A percentile compares a stretch with the other conserved stretches of the same genome.
phyloP scores from a whole-genome alignment of 192 early-diverging fungal genomes.

The Coemansia sp. region DNA sequence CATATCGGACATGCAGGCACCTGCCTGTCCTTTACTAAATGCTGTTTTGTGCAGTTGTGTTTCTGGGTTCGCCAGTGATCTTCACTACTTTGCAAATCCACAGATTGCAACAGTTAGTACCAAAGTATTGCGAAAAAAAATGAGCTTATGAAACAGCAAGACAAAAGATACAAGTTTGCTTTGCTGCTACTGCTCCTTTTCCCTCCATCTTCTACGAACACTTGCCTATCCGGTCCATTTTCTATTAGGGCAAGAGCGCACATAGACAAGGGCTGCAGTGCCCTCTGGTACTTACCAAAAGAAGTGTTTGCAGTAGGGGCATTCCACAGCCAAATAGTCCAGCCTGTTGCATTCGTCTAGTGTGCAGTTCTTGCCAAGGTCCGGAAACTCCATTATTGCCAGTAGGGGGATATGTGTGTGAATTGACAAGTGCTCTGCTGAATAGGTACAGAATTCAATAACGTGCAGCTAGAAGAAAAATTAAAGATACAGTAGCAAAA shows the following conservation, averaged over 20 bases:
- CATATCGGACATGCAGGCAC: slow-evolving; percentile 80
- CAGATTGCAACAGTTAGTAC: neutral
- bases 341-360: slow-evolving; percentile 60
- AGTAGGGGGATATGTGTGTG: neutral
- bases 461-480: neutral
- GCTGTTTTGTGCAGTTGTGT: slow-evolving; percentile 63
- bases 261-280: too few relatives aligned
- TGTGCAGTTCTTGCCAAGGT: slow-evolving; percentile 67
- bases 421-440: too few relatives aligned
- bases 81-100: slow-evolving; percentile 48
- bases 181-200: too few relatives aligned
- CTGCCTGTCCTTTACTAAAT: slow-evolving; percentile 60
- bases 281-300: slow-evolving; percentile 61
- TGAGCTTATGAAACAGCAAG: too few relatives aligned
- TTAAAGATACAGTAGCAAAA: slow-evolving; percentile 2
- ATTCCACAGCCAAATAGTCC: slow-evolving; percentile 58
- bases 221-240: too few relatives aligned
- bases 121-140: neutral
- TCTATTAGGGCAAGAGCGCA: too few relatives aligned
- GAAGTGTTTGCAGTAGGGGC: slow-evolving; percentile 44
- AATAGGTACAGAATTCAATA: neutral
- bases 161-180: too few relatives aligned
- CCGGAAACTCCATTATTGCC: slow-evolving; percentile 73
- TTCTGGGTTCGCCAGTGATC: slow-evolving; percentile 67
- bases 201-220: neutral